phyloP scores from a whole-genome alignment of 225 moss, liverwort and hornwort genomes.

The Ulota crispa region DNA sequence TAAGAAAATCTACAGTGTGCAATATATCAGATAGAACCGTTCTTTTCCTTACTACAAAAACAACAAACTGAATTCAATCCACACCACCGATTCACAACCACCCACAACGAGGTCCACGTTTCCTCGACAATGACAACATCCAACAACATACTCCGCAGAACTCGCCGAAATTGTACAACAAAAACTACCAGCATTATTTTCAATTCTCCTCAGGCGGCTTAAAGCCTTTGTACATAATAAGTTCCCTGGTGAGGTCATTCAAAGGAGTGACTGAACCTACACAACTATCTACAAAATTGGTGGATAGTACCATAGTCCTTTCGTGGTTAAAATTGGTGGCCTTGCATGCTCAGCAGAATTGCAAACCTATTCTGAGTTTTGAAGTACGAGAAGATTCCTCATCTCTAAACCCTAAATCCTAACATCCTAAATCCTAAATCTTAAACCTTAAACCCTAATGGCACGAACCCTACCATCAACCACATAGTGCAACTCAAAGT shows the following conservation, averaged over 20 bases:
- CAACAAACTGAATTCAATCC: background rate
- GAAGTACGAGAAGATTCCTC: no score
- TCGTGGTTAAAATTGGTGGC: background rate
- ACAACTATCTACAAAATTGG: background rate
- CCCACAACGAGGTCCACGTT: background rate
- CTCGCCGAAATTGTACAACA: background rate
- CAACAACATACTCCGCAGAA: background rate
- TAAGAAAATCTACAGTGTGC: no score
- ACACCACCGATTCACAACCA: background rate
- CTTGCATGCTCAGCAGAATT: background rate
- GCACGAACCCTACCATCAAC: background rate
- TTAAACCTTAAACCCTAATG: no score
- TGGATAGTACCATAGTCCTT: background rate
- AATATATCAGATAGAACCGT: background rate
- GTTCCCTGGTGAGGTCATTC: background rate
- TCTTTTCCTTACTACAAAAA: background rate
- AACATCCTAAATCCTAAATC: no score
- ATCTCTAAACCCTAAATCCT: no score
- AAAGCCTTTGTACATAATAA: background rate
- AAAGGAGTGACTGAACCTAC: background rate
- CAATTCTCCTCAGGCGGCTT: background rate
- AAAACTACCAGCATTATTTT: fast-evolving
- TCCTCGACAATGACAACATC: background rate
- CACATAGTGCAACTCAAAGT: background rate
- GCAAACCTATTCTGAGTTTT: no score